These are phyloP conservation scores for Claviceps maximensis DNA, from an alignment of 2,329 filamentous ascomycete genomes.

Conservation along the genomic window DNA sequence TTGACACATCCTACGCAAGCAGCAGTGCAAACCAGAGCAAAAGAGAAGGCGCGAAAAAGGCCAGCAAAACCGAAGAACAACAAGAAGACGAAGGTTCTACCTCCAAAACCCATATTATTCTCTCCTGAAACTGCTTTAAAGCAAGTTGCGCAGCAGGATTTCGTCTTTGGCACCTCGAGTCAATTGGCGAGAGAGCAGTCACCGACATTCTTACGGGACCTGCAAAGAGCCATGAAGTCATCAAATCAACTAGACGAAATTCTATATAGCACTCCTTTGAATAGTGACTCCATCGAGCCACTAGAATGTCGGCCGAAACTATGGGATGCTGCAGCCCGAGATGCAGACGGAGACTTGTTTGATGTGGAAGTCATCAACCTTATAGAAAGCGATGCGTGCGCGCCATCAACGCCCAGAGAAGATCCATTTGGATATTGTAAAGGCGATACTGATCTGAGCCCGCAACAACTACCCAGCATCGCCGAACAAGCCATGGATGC, in stretches of 20 bases:
- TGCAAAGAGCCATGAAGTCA: conserved; percentile 46
- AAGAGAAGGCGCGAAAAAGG: conserved; percentile 21
- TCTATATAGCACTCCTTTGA: conserved; percentile 25
- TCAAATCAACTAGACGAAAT: conserved; percentile 36
- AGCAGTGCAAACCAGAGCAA: conserved; percentile 14
- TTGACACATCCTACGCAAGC: conserved; percentile 7
- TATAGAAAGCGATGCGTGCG: conserved; percentile 26
- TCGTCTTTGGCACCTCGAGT: conserved; percentile 77
- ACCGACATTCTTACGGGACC: conserved; percentile 47
- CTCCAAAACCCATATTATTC: conserved; percentile 40
- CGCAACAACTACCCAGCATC: background rate
- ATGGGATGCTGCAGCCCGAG: conserved; percentile 60
- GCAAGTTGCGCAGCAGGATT: conserved; percentile 56
- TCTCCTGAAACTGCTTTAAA: conserved; percentile 57
- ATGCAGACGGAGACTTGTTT: conserved; percentile 50
- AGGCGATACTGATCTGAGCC: conserved; percentile 4
- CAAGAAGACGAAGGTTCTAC: conserved; percentile 27
- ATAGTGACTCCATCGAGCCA: conserved; percentile 25
- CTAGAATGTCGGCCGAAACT: conserved; percentile 29
- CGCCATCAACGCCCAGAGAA: conserved; percentile 11
- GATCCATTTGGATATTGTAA: conserved; percentile 28
- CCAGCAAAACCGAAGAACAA: conserved; percentile 20
- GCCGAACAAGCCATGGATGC: background rate
- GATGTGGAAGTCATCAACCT: conserved; percentile 50
- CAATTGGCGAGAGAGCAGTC: conserved; percentile 65